Base-by-base conservation (phyloP, 352 stramenopile species). In the Phytopythium sindhum region DNA sequence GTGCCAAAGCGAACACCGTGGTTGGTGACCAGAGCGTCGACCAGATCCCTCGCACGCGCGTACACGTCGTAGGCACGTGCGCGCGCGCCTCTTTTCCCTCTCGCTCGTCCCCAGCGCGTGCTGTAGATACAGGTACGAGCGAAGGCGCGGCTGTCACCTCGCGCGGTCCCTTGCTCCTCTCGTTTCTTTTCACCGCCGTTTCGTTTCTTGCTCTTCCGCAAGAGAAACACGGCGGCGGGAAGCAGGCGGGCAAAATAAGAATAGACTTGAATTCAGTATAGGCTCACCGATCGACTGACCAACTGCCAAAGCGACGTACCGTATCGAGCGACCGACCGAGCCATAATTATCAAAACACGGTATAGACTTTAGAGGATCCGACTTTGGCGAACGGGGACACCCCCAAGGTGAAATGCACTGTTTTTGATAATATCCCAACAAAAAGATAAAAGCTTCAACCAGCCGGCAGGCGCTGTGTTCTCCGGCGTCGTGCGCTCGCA, bases 101-200 rank as follows among this genome's bases (percentile, higher is more conserved):
- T 45, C 39, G 39, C 39, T 19, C 1, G 15, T 4, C 15, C 39
- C 39, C 11, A 41, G 35, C 35, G n/a, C n/a, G n/a, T n/a, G 7
- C 31, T 9, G 33, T 39, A 39, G 1, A 39, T 10, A 14, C 33
- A 23, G 39, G 12, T n/a, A 9, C 7, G 39, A 4, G 6, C 37
- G 9, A 23, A 7, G 15, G 21, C 39, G 39, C 2, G 39, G 39
- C 14, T 15, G 39, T 23, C 39, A 45, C 39, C 39, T 45, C 39
- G 39, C 19, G 42, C 23, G 33, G 33, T 39, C 33, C 33, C 33
- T 39, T 39, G 33, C 33, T 39, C 33, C 33, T 21, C 45, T 31
- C 47, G 47, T 53, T 53, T 53, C 47, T 53, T 33, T 31, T 33
- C 48, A 17, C 48, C 48, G 48, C 48, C 48, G 48, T 17, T 55